phyloP scores from a whole-genome alignment of 176 grass and related monocot species.

The Juncus inflexus region DNA sequence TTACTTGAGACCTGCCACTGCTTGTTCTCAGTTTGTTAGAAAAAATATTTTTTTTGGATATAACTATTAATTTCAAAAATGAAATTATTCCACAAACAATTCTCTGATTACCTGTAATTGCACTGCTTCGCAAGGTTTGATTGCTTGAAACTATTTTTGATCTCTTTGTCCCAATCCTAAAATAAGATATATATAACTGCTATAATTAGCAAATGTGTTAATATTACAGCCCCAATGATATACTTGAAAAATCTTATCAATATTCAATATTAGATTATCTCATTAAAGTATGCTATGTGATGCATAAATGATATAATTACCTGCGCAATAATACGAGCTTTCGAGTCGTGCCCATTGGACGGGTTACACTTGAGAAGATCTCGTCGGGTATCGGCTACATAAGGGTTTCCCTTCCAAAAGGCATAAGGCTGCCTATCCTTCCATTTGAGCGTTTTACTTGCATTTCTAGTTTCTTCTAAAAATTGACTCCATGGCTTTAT shows the following conservation, averaged over 20 bases:
- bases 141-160: conserved; percentile 36
- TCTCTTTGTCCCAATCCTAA: conserved; percentile 46
- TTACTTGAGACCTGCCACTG: too few relatives aligned
- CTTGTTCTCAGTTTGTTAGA: too few relatives aligned
- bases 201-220: not conserved
- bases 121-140: conserved; percentile 73
- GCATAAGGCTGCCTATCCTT: conserved; percentile 52
- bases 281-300: too few relatives aligned
- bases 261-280: too few relatives aligned
- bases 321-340: conserved; percentile 42
- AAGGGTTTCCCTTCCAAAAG: conserved; percentile 59
- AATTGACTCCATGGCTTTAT: conserved; percentile 62
- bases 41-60: too few relatives aligned
- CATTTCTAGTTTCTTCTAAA: conserved; percentile 37
- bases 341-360: conserved; percentile 16
- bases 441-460: conserved; percentile 37
- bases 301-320: conserved; percentile 2
- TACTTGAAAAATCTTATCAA: not conserved
- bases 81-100: too few relatives aligned
- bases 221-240: not conserved
- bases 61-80: too few relatives aligned
- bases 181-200: not conserved
- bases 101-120: conserved; percentile 33
- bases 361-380: conserved; percentile 53
- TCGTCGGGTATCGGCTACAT: conserved; percentile 12